Base-by-base conservation (phyloP, 345 rosid species). In the Salix udensis region DNA sequence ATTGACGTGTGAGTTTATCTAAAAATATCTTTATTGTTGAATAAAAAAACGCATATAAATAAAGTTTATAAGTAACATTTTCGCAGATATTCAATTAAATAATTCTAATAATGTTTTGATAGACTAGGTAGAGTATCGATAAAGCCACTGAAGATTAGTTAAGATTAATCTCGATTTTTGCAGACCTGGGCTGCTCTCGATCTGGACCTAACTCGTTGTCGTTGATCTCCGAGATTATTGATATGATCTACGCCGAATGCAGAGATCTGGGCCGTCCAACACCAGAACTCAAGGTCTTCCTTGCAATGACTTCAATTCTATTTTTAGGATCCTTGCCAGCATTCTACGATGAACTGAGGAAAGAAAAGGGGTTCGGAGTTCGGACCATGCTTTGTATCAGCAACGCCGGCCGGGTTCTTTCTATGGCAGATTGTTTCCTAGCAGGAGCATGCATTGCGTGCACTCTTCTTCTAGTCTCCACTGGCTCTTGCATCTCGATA, bases 141-240 rank as follows among this genome's bases (percentile, higher is more conserved):
- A 30, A 30, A 30, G 31, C 31, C 31, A 30, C 31, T 30, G 31
- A 30, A 30, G 31, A 30, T 30, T 30, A 30, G 2, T 30, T 30
- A 30, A 30, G 31, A 30, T 30, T 30, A 30, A 30, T 3, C 31
- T 24, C 26, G 34, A 30, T 31, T 31, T 31, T 31, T 31, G 96
- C 96, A 7, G 98, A 94, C 76, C 73, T 94, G 80, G 98, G 98
- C 66, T 94, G 96, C 66, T 88, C 97, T 86, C 97, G 30, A 28
- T 30, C 31, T 0, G 93, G 96, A 67, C 94, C 96, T 0, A 94
- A 91, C 76, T 60, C 89, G 39, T 84, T 86, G 7, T 60, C 89
- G 39, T 84, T 86, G 7, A 67, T 89, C 15, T 87, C 87, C 1
- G 83, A 89, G 46, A 86, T 89, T 14, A 68, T 91, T 19, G 87